phyloP scores from a whole-genome alignment of 345 rosid species.

The Aurinia saxatilis region DNA sequence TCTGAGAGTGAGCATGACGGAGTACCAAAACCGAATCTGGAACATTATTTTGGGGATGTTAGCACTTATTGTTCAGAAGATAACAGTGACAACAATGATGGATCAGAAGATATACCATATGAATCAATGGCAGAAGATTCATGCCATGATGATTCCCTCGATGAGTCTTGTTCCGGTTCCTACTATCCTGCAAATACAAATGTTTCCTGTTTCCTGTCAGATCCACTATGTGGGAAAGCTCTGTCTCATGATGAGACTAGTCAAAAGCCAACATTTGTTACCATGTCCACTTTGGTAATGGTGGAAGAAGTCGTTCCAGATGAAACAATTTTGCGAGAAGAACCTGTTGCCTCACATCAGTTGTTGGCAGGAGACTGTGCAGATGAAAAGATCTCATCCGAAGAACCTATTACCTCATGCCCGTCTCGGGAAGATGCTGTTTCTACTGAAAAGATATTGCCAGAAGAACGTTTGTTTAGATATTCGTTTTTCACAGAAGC shows the following conservation, averaged over 20 bases:
- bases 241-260: constrained; percentile 2
- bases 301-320: constrained; percentile 6
- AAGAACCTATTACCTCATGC: constrained; percentile 1
- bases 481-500: constrained; percentile 5
- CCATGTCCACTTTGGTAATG: not conserved
- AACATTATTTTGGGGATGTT: constrained; percentile 27
- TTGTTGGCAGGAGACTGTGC: constrained; percentile 9
- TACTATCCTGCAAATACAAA: constrained; percentile 9
- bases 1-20: constrained; percentile 35
- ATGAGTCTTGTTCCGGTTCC: constrained; percentile 18
- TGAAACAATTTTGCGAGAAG: not conserved
- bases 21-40: constrained; percentile 18
- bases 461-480: constrained; percentile 7
- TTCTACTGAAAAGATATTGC: constrained; percentile 13
- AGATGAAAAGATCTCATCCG: constrained; percentile 14
- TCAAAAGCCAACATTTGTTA: constrained; percentile 10
- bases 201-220: constrained; percentile 10
- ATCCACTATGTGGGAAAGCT: constrained; percentile 2
- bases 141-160: not conserved
- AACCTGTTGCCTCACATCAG: constrained; percentile 6
- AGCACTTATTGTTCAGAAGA: constrained; percentile 28
- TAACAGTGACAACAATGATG: constrained; percentile 22
- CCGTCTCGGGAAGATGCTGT: not conserved
- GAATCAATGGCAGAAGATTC: constrained; percentile 14
- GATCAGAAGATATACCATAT: constrained; percentile 20